Evolutionary conservation across 1,284 basidiomycete genomes (phyloP), one percentile per base, ranked within the genome.

Genomic region (Puccinia coronata): DNA sequence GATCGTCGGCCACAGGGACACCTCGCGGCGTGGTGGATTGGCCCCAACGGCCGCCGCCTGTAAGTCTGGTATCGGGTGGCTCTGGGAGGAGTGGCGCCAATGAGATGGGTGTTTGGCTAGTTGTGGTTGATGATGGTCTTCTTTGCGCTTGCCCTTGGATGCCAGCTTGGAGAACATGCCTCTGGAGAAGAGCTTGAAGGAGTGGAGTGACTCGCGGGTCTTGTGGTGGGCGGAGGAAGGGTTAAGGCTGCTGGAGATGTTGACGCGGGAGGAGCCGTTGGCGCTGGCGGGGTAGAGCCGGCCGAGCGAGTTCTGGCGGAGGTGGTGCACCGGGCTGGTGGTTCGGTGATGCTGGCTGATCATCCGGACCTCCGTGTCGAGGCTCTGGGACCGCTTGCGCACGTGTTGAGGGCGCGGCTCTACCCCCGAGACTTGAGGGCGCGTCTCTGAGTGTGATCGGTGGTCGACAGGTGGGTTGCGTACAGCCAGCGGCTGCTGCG

Each of bases 1-100:
- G 43, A 71, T 71, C 43, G 69, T 71, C 16, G 69, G 69, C 69
- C 69, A 71, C 6, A 71, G 31, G 18, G 69, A 71, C 18, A n/a
- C 25, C 18, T 71, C 47, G 16, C 47, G 25, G 9, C 47, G 25
- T 2, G 34, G 2, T 53, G 2, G 8, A n/a, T 9, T n/a, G 43
- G 39, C 25, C 12, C 28, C 59, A 6, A 20, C 59, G 2, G 34
- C 14, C 5, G 6, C 55, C 55, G 55, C n/a, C 16, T 57, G 55
- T 28, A 25, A 16, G 55, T 25, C n/a, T n/a, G n/a, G 39, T 23
- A 20, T 41, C 39, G n/a, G 41, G 8, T 41, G 31, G 41, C 63
- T 47, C 34, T 39, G 43, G n/a, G 43, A 70, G 11, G 25, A 28
- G 23, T 23, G 67, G 43, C 47, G 47, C 49, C 31, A 51, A 25